Conservation (phyloP, 805 yeast species). For the Zygoascus ofunaensis region DNA sequence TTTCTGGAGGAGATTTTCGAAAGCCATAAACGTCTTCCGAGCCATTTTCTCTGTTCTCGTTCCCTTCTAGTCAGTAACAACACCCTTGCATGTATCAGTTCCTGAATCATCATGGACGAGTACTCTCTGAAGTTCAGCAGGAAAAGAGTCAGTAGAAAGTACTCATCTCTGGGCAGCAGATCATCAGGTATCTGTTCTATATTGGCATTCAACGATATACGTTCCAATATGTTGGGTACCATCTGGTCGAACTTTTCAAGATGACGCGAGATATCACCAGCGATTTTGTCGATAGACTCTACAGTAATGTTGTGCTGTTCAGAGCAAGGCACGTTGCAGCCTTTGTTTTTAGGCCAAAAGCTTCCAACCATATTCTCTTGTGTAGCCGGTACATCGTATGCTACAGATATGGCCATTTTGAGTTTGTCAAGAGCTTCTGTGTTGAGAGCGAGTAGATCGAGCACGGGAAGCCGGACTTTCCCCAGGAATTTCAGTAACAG, state of each 20-base stretch:
- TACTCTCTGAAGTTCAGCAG: slow-evolving; percentile 39
- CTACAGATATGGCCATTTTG: slow-evolving; percentile 30
- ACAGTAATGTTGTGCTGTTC: background rate
- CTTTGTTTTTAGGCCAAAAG: background rate
- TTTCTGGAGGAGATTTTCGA: slow-evolving; percentile 30
- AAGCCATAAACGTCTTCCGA: slow-evolving; percentile 38
- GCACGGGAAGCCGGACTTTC: slow-evolving; percentile 28
- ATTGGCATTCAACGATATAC: slow-evolving; percentile 12
- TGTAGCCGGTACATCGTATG: slow-evolving; percentile 32
- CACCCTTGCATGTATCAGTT: slow-evolving; percentile 28
- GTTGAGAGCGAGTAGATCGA: slow-evolving; percentile 28
- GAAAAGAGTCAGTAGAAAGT: slow-evolving; percentile 42
- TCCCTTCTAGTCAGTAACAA: slow-evolving; percentile 26
- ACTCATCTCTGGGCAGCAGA: slow-evolving; percentile 40
- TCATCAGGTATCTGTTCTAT: slow-evolving; percentile 21
- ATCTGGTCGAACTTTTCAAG: slow-evolving; percentile 30
- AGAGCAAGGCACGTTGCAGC: background rate
- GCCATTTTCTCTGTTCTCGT: slow-evolving; percentile 30
- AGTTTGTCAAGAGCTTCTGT: slow-evolving; percentile 29
- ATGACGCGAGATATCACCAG: slow-evolving; percentile 6
- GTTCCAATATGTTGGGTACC: slow-evolving; percentile 30
- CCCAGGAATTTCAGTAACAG: slow-evolving; percentile 27
- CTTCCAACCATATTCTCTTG: background rate
- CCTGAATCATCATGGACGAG: slow-evolving; percentile 25
- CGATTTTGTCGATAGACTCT: background rate